phyloP scores from a whole-genome alignment of 306 rosid species.

The Abrus precatorius region DNA sequence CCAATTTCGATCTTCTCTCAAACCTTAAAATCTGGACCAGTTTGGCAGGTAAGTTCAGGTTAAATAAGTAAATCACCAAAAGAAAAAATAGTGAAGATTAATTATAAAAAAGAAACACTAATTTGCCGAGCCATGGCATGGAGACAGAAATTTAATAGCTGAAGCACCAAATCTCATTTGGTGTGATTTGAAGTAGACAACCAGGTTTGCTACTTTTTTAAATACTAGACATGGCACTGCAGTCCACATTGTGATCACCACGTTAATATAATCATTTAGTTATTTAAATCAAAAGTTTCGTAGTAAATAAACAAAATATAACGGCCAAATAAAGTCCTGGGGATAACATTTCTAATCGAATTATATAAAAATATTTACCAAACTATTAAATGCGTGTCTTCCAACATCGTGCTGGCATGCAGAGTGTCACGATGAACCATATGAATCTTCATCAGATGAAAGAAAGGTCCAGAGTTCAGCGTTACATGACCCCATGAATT shows the following conservation, averaged over 20 bases:
- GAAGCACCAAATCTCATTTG: not conserved
- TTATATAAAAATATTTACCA: not conserved
- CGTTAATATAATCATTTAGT: not conserved
- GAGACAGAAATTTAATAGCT: too few species aligned
- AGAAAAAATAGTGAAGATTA: too few species aligned
- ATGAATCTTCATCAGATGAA: not conserved
- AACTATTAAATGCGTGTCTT: not conserved
- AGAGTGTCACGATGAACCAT: not conserved
- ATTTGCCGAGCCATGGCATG: too few species aligned
- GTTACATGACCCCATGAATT: not conserved
- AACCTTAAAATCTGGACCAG: too few species aligned
- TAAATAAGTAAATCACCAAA: too few species aligned
- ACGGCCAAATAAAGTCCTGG: not conserved
- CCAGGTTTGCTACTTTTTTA: not conserved
- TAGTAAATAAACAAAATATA: not conserved
- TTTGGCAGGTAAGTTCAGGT: too few species aligned
- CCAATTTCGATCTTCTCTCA: too few species aligned
- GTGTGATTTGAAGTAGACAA: not conserved
- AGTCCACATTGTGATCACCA: not conserved
- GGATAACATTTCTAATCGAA: not conserved
- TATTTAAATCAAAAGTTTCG: not conserved
- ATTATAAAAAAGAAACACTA: too few species aligned
- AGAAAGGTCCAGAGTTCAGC: not conserved
- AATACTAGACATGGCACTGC: not conserved
- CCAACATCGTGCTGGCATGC: conserved; percentile 27